Conservation (phyloP, 768 basidiomycete species). For the Lentinula sp. region DNA sequence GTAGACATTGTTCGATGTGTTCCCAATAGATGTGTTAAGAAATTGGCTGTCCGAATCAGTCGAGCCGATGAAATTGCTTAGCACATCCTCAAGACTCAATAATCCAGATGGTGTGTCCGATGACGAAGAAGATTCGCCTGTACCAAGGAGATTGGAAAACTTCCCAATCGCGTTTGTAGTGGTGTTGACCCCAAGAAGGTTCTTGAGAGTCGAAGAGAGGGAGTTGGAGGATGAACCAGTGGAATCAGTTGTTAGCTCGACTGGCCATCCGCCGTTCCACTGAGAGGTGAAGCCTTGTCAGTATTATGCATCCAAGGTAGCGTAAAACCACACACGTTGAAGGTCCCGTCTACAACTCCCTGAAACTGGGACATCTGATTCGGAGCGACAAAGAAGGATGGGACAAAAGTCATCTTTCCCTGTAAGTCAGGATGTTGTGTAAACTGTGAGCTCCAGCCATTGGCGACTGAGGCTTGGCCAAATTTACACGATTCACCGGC, state of each 20-base stretch:
- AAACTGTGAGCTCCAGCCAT: slow-evolving; percentile 58
- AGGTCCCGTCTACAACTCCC: slow-evolving; percentile 50
- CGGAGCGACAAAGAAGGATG: slow-evolving; percentile 63
- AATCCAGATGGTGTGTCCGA: slow-evolving; percentile 9
- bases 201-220: slow-evolving; percentile 8
- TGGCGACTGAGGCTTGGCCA: slow-evolving; percentile 42
- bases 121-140: background rate
- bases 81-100: slow-evolving; percentile 17
- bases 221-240: slow-evolving; percentile 23
- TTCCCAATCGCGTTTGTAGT: slow-evolving; percentile 5
- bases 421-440: slow-evolving; percentile 36
- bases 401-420: slow-evolving; percentile 56
- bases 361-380: slow-evolving; percentile 37
- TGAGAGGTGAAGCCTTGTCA: slow-evolving; percentile 18
- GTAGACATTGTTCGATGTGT: slow-evolving; percentile 22
- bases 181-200: background rate
- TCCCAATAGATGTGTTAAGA: slow-evolving; percentile 32
- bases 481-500: slow-evolving; percentile 65
- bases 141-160: slow-evolving; percentile 13
- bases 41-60: slow-evolving; percentile 52
- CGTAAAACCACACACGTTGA: slow-evolving; percentile 37
- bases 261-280: slow-evolving; percentile 84
- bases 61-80: slow-evolving; percentile 38
- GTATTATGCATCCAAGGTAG: slow-evolving; percentile 5
- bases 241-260: slow-evolving; percentile 42